A percentile compares a stretch with the other conserved stretches of the same genome.
Conservation (phyloP, 768 basidiomycete species). For the Chalciporus piperatus region DNA sequence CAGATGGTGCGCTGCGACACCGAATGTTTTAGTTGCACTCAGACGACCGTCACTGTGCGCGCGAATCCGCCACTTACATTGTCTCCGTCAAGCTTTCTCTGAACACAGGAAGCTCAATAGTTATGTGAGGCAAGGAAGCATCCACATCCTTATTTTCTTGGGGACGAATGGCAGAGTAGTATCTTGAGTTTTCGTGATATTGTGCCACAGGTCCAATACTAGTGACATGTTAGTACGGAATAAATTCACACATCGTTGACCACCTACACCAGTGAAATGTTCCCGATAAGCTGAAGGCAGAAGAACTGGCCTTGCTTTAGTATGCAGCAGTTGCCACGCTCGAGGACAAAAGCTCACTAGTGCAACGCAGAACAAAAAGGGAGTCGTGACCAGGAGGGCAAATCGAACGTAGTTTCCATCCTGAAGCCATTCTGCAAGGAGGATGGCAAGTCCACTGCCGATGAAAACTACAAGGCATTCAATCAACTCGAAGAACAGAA, state of each 20-base stretch:
- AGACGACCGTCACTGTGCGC: neutral
- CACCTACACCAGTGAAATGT: slow-evolving; percentile 54
- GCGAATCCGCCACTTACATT: slow-evolving; percentile 49
- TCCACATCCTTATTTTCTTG: slow-evolving; percentile 61
- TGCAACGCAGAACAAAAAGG: slow-evolving; percentile 74
- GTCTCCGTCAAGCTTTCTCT: slow-evolving; percentile 80
- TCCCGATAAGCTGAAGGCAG: slow-evolving; percentile 63
- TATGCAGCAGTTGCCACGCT: neutral
- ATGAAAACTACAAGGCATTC: slow-evolving; percentile 57
- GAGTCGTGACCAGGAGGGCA: slow-evolving; percentile 57
- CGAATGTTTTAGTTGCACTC: neutral
- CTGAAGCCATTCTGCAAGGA: slow-evolving; percentile 67
- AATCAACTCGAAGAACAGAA: slow-evolving; percentile 8
- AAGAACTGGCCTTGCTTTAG: slow-evolving; percentile 55
- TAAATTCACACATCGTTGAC: neutral
- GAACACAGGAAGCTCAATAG: slow-evolving; percentile 84
- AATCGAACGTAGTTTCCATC: slow-evolving; percentile 65
- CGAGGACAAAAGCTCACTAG: slow-evolving; percentile 43
- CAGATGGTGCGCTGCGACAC: slow-evolving; percentile 58
- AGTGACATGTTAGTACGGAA: slow-evolving; percentile 1
- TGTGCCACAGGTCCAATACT: slow-evolving; percentile 84
- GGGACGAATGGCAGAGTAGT: slow-evolving; percentile 72
- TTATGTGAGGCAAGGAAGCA: slow-evolving; percentile 64
- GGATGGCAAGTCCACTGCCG: slow-evolving; percentile 52
- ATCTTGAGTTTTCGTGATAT: slow-evolving; percentile 79